A percentile compares a stretch with the other conserved stretches of the same genome.
Evolutionary conservation across 177 flowering plant species (phyloP).

Genomic region (Vitis hybrid): DNA sequence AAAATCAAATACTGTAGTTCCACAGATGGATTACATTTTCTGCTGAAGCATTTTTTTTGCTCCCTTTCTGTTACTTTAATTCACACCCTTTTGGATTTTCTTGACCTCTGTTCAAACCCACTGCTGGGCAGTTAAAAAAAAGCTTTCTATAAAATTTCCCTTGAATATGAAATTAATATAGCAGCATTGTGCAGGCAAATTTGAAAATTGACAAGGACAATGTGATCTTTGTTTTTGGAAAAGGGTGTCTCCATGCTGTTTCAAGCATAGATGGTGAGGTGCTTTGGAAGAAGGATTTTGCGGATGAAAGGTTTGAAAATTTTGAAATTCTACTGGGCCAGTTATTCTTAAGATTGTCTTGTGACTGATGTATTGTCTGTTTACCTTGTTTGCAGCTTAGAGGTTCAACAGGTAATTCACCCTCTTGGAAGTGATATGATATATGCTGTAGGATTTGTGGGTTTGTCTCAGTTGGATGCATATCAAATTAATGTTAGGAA

Average conservation of each 20-base stretch:
- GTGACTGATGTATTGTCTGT: slow-evolving; percentile 12
- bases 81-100: neutral
- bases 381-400: slow-evolving; percentile 51
- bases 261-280: slow-evolving; percentile 84
- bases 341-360: neutral
- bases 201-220: slow-evolving; percentile 64
- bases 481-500: slow-evolving; percentile 56
- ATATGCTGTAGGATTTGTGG: slow-evolving; percentile 62
- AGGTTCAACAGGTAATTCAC: slow-evolving; percentile 65
- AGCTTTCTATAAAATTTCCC: neutral
- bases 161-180: neutral
- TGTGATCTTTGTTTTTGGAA: slow-evolving; percentile 61
- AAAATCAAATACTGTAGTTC: too few relatives aligned
- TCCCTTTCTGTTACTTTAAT: neutral
- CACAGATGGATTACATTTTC: neutral
- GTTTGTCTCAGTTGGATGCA: slow-evolving; percentile 48
- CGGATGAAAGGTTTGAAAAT: slow-evolving; percentile 59
- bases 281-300: slow-evolving; percentile 76
- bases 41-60: neutral
- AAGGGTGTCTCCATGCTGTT: slow-evolving; percentile 76
- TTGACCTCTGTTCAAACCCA: neutral
- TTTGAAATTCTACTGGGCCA: neutral
- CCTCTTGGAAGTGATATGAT: slow-evolving; percentile 56
- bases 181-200: slow-evolving; percentile 43
- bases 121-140: neutral